phyloP scores from a whole-genome alignment of 2,329 filamentous ascomycete genomes.

The Sporothrix brunneoviolacea region DNA sequence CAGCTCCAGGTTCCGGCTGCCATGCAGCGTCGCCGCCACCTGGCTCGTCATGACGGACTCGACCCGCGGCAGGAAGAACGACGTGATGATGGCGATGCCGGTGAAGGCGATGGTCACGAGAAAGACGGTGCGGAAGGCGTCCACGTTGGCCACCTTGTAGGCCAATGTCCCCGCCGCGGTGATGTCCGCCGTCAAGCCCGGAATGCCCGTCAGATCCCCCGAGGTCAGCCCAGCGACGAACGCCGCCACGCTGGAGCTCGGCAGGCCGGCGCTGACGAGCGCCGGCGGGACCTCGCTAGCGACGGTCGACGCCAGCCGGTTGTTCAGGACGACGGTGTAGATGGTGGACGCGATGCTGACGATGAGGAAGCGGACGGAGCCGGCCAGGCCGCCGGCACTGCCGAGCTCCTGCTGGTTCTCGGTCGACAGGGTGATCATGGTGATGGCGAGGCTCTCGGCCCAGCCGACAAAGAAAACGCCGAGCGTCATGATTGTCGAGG shows the following conservation, averaged over 20 bases:
- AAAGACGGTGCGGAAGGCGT: conserved; percentile 30
- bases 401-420: conserved; percentile 31
- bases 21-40: conserved; percentile 7
- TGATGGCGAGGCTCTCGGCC: conserved; percentile 29
- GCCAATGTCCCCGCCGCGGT: conserved; percentile 24
- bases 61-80: conserved; percentile 7
- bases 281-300: conserved; percentile 27
- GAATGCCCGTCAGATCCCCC: conserved; percentile 24
- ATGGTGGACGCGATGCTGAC: conserved; percentile 28
- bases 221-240: conserved; percentile 29
- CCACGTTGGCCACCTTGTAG: conserved; percentile 28
- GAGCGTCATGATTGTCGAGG: conserved; percentile 24
- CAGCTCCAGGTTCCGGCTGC: not conserved
- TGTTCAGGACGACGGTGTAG: conserved; percentile 29
- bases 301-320: conserved; percentile 27
- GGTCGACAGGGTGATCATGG: conserved; percentile 28
- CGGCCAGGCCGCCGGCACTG: conserved; percentile 29
- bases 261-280: conserved; percentile 32
- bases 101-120: conserved; percentile 31
- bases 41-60: conserved; percentile 10
- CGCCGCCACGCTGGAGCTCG: conserved; percentile 26
- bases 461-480: conserved; percentile 32
- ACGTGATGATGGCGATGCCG: conserved; percentile 25
- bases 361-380: conserved; percentile 31
- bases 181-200: conserved; percentile 26